Percentiles rank a stretch among this genome's conserved stretches.
Conservation (phyloP, 352 stramenopile species). For the Pythium sukuiense region DNA sequence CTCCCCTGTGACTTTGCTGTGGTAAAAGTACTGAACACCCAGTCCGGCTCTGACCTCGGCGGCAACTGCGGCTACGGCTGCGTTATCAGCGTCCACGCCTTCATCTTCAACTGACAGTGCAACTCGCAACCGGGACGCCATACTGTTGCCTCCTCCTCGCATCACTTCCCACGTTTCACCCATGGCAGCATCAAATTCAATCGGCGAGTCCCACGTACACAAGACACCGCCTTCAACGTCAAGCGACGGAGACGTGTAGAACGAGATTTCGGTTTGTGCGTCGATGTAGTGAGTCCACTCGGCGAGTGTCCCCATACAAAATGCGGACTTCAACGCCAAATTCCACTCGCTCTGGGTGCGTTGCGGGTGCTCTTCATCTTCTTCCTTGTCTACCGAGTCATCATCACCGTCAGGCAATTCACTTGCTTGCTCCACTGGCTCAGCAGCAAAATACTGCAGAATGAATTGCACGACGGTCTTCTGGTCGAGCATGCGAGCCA, state of each 20-base stretch:
- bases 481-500: slow-evolving; percentile 73
- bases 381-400: slow-evolving; percentile 8
- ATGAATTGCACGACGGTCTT: slow-evolving; percentile 61
- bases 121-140: slow-evolving; percentile 16
- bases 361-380: slow-evolving; percentile 18
- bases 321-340: slow-evolving; percentile 34
- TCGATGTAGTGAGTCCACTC: slow-evolving; percentile 84
- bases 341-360: slow-evolving; percentile 48
- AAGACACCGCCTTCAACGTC: slow-evolving; percentile 8
- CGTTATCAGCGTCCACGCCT: slow-evolving; percentile 1
- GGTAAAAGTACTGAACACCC: slow-evolving; percentile 59
- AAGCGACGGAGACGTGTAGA: slow-evolving; percentile 35
- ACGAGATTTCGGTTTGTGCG: slow-evolving; percentile 43
- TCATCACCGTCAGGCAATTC: slow-evolving; percentile 21
- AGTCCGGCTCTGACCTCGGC: slow-evolving; percentile 6
- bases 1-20: slow-evolving; percentile 57
- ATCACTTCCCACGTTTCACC: slow-evolving; percentile 61
- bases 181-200: slow-evolving; percentile 73
- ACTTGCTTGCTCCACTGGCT: slow-evolving; percentile 23
- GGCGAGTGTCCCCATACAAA: slow-evolving; percentile 56
- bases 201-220: slow-evolving; percentile 59
- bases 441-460: slow-evolving; percentile 55
- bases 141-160: slow-evolving; percentile 29
- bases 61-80: background rate
- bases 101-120: slow-evolving; percentile 4